Conservation (phyloP, 345 rosid species). For the Gossypium raimondii region DNA sequence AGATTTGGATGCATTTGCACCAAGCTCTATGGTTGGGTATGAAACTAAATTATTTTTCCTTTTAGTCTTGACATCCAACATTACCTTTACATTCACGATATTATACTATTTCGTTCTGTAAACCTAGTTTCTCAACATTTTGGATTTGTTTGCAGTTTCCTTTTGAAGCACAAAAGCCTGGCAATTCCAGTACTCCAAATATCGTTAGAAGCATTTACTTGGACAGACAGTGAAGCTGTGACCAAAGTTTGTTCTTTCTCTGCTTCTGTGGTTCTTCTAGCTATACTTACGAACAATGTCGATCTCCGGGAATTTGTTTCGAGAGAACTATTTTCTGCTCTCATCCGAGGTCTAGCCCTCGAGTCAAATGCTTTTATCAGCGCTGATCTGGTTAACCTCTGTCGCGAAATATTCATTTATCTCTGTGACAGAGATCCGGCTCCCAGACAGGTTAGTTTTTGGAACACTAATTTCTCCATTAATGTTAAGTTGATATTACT, state of each 20-base stretch:
- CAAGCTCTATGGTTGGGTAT: slow-evolving; percentile 81
- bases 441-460: slow-evolving; percentile 73
- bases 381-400: slow-evolving; percentile 70
- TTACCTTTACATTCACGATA: not conserved
- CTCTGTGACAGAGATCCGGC: slow-evolving; percentile 79
- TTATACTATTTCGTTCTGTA: not conserved
- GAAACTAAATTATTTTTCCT: slow-evolving; percentile 14
- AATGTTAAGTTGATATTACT: not conserved
- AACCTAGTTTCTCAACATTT: slow-evolving; percentile 5
- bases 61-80: slow-evolving; percentile 11
- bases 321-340: slow-evolving; percentile 63
- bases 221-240: slow-evolving; percentile 90
- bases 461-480: not conserved
- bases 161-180: slow-evolving; percentile 60
- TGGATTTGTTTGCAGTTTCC: slow-evolving; percentile 49
- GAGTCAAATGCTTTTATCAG: slow-evolving; percentile 83
- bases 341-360: slow-evolving; percentile 64
- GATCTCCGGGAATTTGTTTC: slow-evolving; percentile 71
- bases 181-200: slow-evolving; percentile 67
- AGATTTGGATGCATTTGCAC: slow-evolving; percentile 55
- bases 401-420: slow-evolving; percentile 79
- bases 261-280: slow-evolving; percentile 53
- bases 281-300: slow-evolving; percentile 56
- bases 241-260: slow-evolving; percentile 73
- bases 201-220: slow-evolving; percentile 65